phyloP scores from a whole-genome alignment of 139 green algal species.

The Closterium sp. region DNA sequence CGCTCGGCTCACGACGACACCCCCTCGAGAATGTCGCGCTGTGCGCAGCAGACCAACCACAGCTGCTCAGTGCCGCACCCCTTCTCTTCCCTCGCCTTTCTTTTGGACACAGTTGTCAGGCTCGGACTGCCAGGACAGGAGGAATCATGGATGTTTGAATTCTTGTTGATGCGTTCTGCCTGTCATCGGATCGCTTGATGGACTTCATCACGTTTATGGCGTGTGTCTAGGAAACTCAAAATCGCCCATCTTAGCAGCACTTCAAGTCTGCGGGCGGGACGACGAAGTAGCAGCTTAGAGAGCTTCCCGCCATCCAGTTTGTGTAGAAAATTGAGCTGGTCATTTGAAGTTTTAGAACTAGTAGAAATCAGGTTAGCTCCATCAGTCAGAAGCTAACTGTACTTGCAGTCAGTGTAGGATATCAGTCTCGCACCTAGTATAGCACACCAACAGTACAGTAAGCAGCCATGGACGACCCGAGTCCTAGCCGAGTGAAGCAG shows the following conservation, averaged over 20 bases:
- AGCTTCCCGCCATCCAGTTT: not conserved
- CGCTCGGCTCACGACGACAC: no score
- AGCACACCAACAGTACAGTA: not conserved
- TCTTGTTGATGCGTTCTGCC: not conserved
- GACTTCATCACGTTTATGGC: not conserved
- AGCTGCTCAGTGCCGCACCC: no score
- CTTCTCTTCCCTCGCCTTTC: no score
- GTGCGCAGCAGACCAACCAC: no score
- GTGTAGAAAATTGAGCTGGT: not conserved
- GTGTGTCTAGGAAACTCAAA: not conserved
- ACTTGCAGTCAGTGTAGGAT: not conserved
- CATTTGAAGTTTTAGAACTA: not conserved
- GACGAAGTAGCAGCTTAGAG: not conserved
- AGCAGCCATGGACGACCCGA: not conserved
- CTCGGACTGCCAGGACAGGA: no score
- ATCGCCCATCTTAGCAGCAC: not conserved
- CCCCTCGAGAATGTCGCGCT: no score
- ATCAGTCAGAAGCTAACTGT: not conserved
- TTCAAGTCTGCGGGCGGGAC: no score
- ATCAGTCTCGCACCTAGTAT: not conserved
- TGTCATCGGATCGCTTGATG: no score
- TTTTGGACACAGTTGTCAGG: not conserved
- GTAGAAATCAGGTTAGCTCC: not conserved
- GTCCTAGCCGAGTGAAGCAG: not conserved
- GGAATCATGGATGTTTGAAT: not conserved